These are phyloP conservation scores for Backusella morwellensis DNA, from an alignment of 192 early-diverging fungal species.

Conservation along the genomic window DNA sequence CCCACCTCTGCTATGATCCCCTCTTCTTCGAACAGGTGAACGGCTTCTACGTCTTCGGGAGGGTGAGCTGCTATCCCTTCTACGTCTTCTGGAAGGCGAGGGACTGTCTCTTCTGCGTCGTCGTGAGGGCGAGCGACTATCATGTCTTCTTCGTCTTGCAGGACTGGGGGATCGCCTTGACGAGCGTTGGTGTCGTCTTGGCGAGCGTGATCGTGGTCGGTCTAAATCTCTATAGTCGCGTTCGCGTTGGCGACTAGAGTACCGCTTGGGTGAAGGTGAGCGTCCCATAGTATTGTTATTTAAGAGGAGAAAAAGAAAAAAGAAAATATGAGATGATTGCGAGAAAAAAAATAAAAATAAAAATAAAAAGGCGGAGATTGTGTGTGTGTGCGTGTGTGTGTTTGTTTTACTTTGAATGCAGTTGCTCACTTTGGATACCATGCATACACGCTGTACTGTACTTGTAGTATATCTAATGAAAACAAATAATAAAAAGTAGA, in stretches of 20 bases:
- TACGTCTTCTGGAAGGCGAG: neutral
- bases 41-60: neutral
- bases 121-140: conserved; percentile 14
- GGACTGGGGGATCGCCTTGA: neutral
- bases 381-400: neutral
- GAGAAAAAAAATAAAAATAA: neutral
- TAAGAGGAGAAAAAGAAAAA: neutral
- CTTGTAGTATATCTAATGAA: neutral
- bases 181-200: neutral
- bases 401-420: too few species aligned
- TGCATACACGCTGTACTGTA: neutral
- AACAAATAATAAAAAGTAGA: too few species aligned
- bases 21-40: neutral
- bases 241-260: neutral
- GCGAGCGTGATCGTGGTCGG: conserved; percentile 12
- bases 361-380: neutral
- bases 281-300: conserved; percentile 12
- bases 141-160: neutral
- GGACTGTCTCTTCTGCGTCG: neutral
- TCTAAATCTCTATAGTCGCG: conserved; percentile 23
- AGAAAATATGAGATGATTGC: too few species aligned
- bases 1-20: neutral
- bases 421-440: too few species aligned
- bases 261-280: conserved; percentile 17
- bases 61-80: neutral